These are phyloP conservation scores for Sclerotinia sclerotiorum DNA, from an alignment of 2,329 filamentous ascomycete genomes.

Conservation along the genomic window DNA sequence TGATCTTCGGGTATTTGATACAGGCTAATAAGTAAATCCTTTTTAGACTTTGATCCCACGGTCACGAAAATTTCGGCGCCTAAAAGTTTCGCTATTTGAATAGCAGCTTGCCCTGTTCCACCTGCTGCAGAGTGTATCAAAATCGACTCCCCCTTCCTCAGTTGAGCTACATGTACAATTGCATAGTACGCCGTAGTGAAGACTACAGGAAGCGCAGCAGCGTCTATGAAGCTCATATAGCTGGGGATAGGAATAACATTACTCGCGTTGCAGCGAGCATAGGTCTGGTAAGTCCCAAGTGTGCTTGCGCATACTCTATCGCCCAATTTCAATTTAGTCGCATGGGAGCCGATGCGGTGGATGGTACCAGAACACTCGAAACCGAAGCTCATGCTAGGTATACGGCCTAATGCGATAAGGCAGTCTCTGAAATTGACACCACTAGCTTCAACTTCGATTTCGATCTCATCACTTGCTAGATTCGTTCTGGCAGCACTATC, in stretches of 20 bases:
- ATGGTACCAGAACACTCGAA: not conserved
- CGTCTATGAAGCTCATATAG: not conserved
- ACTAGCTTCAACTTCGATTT: conserved; percentile 3
- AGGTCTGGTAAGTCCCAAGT: conserved; percentile 22
- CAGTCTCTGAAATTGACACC: conserved; percentile 13
- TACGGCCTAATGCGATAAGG: not conserved
- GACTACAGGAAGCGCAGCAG: conserved; percentile 29
- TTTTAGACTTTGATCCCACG: conserved; percentile 37
- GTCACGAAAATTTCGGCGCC: conserved; percentile 39
- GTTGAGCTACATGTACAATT: conserved; percentile 28
- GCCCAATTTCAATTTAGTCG: not conserved
- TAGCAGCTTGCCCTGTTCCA: conserved; percentile 39
- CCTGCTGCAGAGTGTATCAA: conserved; percentile 41
- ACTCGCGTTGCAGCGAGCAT: not conserved
- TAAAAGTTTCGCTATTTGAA: conserved; percentile 36
- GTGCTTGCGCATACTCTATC: conserved; percentile 7
- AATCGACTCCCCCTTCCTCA: conserved; percentile 33
- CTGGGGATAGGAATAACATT: not conserved
- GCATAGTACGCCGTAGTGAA: conserved; percentile 31
- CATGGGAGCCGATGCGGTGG: not conserved
- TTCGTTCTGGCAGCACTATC: not conserved
- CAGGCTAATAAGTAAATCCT: conserved; percentile 4
- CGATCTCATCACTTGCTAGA: not conserved
- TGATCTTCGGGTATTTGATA: conserved; percentile 7
- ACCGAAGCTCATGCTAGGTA: not conserved